Evolutionary conservation across 768 basidiomycete genomes (phyloP), one percentile per base, ranked within the genome.

Genomic region (Nidularia sp.): DNA sequence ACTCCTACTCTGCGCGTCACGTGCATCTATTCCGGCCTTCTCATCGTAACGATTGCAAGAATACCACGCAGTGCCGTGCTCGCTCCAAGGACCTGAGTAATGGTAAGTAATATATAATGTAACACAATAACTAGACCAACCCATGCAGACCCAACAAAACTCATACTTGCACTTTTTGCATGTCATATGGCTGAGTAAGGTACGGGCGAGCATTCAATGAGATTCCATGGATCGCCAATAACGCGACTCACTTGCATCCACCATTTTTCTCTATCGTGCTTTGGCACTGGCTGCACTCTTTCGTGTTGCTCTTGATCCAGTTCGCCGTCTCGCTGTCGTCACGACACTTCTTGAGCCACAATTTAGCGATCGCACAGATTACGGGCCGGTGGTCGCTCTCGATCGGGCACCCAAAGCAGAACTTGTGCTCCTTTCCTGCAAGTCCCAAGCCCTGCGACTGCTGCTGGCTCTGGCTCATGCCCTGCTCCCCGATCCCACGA

Each of bases 61-160:
- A 66, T 98, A 98, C 93, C 93, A 98, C 3, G 88, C 83, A 0
- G 94, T 98, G 7, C 97, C 97, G 60, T 99, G 97, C 62, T 96
- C 96, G 34, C 85, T 82, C 97, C 97, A 99, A 1, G 94, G 92
- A 6, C 94, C 89, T 87, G 34, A n/a, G 31, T 35, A 52, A 42
- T 52, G 13, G 54, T 50, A 57, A 58, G 62, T 51, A 57, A 56
- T 7, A 45, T 25, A 34, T 22, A 15, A 51, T 49, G 60, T 15
- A 53, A 44, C 57, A 53, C 8, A 48, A 51, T 25, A 15, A 45
- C 48, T 12, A n/a, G 32, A 53, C 66, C 43, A 62, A 81, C 90
- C 96, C 94, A 98, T 97, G 73, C 97, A 99, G 39, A 99, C 95
- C 97, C 97, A 99, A 67, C 97, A 99, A 69, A 98, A 99, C 74